These are phyloP conservation scores for Neurospora crassa DNA, from an alignment of 2,329 filamentous ascomycete genomes.

Conservation along the genomic window DNA sequence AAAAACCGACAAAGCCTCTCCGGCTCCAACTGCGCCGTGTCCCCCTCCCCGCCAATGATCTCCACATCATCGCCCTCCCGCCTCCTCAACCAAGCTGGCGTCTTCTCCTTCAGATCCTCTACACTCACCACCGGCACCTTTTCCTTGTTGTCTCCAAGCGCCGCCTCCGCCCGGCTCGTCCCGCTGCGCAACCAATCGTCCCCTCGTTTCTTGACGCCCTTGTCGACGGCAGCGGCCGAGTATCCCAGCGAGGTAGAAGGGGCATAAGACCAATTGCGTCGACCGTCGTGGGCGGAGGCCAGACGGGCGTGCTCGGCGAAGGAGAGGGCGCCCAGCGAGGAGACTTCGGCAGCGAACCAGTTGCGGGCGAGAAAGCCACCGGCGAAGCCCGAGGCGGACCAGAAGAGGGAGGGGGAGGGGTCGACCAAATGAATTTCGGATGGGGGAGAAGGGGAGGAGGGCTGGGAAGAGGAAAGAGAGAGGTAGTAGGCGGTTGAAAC, in stretches of 20 bases:
- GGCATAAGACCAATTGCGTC: constrained; percentile 39
- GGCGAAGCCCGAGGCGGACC: constrained; percentile 64
- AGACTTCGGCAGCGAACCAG: constrained; percentile 54
- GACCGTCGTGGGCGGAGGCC: constrained; percentile 49
- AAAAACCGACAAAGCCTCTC: constrained; percentile 56
- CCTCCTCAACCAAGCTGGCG: constrained; percentile 50
- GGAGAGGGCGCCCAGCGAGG: constrained; percentile 54
- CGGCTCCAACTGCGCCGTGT: constrained; percentile 46
- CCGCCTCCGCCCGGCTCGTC: constrained; percentile 35
- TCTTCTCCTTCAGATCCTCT: not conserved
- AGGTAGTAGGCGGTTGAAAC: constrained; percentile 65
- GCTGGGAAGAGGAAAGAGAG: constrained; percentile 34
- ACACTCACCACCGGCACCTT: constrained; percentile 12
- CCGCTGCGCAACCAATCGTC: constrained; percentile 60
- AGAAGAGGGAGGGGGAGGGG: constrained; percentile 47
- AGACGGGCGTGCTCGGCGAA: constrained; percentile 60
- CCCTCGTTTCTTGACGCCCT: constrained; percentile 32
- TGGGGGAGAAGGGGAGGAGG: constrained; percentile 17
- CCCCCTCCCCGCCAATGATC: constrained; percentile 49
- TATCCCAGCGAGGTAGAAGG: constrained; percentile 50
- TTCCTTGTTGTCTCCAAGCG: constrained; percentile 15
- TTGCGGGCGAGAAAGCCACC: constrained; percentile 66
- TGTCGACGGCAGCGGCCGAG: constrained; percentile 22
- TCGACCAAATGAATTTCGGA: constrained; percentile 36
- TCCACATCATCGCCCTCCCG: constrained; percentile 46